Evolutionary conservation across 2,329 filamentous ascomycete genomes (phyloP).

Genomic region (Penicillium concentricum): DNA sequence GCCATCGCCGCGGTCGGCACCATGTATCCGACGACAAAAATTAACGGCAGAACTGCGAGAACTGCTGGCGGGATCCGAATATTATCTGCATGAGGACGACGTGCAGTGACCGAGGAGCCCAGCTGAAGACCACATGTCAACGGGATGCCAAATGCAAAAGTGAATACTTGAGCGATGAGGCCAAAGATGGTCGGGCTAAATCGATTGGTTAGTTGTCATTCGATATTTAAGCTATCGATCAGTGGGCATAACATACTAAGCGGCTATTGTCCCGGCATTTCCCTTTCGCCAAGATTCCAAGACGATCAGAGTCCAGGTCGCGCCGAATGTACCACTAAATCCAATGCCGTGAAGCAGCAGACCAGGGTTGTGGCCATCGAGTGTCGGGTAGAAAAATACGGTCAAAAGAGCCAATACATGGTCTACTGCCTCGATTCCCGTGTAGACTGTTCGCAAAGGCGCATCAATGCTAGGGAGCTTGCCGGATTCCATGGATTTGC

Average conservation of each 20-base stretch:
- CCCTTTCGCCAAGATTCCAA: conserved; percentile 48
- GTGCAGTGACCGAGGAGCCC: conserved; percentile 41
- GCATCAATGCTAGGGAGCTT: conserved; percentile 28
- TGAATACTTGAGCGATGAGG: conserved; percentile 42
- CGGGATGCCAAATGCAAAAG: conserved; percentile 47
- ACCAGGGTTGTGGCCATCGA: conserved; percentile 39
- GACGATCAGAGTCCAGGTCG: conserved; percentile 44
- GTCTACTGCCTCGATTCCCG: conserved; percentile 35
- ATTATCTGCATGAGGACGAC: conserved; percentile 34
- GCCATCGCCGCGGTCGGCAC: conserved; percentile 47
- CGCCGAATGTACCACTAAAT: conserved; percentile 43
- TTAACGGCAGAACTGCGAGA: conserved; percentile 39
- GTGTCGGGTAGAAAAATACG: conserved; percentile 42
- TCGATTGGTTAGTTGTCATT: conserved; percentile 9
- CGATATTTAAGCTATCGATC: conserved; percentile 3
- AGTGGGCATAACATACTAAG: conserved; percentile 38
- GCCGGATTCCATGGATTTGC: conserved; percentile 21
- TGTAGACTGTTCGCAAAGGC: conserved; percentile 34
- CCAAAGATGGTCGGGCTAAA: conserved; percentile 40
- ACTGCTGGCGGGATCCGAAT: conserved; percentile 34
- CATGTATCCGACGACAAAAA: conserved; percentile 46
- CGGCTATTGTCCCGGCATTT: conserved; percentile 42
- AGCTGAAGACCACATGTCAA: conserved; percentile 47
- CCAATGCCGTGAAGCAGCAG: conserved; percentile 38
- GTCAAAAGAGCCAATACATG: conserved; percentile 32